Evolutionary conservation across 2,329 filamentous ascomycete species (phyloP), one percentile per base, ranked within the genome.

Genomic region (Xylaria sp.): DNA sequence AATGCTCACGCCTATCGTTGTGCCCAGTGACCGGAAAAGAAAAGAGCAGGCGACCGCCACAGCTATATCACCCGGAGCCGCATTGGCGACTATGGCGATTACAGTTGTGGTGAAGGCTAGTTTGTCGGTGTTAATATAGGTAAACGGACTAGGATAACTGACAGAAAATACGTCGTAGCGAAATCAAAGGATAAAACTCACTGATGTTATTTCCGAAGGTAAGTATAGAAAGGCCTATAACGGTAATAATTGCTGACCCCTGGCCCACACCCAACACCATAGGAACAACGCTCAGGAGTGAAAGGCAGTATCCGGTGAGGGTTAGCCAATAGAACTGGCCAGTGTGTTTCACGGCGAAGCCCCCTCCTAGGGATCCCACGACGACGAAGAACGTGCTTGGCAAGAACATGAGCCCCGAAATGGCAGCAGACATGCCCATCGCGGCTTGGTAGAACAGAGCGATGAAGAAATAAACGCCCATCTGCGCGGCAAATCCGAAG

Each of bases 41-140:
- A 95, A 95, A 23, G 89, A 92, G 77, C 91, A 93, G 8, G 93
- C 92, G 18, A 92, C 91, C 4, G 90, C 91, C 1, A 94, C 87
- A 1, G 93, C 91, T 69, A 91, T 89, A 72, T 94, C 92, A 50
- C 88, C 84, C 3, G 84, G 82, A 0, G 86, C 81, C 0, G 90
- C 87, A 75, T 93, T 93, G 36, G 91, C 89, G 70, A 94, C 88
- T 43, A 94, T 82, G 1, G 85, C 90, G 55, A 94, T 89, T 39
- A 94, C 84, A 0, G 90, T 90, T 0, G 90, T 91, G 0, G 91
- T 94, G 43, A 93, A 87, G 6, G 89, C 90, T 68, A 10, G 32
- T 84, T 84, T 83, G 73, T 89, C 10, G 3, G 6, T 56, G 25
- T 30, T n/a, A 53, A 36, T 39, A 55, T 43, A 15, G 55, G 12